These are phyloP conservation scores for Rhynchosporium agropyri DNA, from an alignment of 2,329 filamentous ascomycete species.

Conservation along the genomic window DNA sequence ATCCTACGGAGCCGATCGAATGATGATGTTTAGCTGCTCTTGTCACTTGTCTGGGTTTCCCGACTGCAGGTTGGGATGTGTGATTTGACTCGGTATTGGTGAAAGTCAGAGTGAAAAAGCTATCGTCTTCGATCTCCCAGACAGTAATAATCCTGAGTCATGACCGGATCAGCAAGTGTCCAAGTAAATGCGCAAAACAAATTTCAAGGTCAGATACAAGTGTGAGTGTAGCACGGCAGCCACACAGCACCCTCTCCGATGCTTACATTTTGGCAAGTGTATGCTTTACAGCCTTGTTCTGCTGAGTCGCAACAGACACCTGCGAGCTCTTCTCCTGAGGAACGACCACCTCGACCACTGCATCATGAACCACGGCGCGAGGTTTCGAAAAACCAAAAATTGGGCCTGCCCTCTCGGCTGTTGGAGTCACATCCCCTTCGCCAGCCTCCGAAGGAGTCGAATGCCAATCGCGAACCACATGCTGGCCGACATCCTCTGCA, in stretches of 20 bases:
- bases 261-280: conserved; percentile 63
- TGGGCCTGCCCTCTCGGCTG: conserved; percentile 36
- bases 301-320: conserved; percentile 19
- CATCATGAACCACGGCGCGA: conserved; percentile 55
- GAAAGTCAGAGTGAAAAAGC: conserved; percentile 75
- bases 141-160: conserved; percentile 68
- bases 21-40: conserved; percentile 24
- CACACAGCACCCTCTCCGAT: neutral
- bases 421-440: conserved; percentile 44
- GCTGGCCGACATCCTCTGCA: conserved; percentile 33
- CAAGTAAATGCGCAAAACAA: neutral
- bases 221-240: too few species aligned
- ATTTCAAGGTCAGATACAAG: neutral
- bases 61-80: conserved; percentile 38
- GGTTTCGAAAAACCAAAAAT: conserved; percentile 29
- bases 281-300: conserved; percentile 41
- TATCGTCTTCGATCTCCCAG: conserved; percentile 69
- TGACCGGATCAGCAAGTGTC: neutral
- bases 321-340: conserved; percentile 43
- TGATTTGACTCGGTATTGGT: conserved; percentile 57
- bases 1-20: conserved; percentile 18
- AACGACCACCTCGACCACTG: conserved; percentile 69
- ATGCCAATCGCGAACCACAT: conserved; percentile 17
- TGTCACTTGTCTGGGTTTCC: conserved; percentile 29
- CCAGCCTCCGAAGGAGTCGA: conserved; percentile 21